Conservation (phyloP, 192 early-diverging fungal genomes). For the Backusella circina region DNA sequence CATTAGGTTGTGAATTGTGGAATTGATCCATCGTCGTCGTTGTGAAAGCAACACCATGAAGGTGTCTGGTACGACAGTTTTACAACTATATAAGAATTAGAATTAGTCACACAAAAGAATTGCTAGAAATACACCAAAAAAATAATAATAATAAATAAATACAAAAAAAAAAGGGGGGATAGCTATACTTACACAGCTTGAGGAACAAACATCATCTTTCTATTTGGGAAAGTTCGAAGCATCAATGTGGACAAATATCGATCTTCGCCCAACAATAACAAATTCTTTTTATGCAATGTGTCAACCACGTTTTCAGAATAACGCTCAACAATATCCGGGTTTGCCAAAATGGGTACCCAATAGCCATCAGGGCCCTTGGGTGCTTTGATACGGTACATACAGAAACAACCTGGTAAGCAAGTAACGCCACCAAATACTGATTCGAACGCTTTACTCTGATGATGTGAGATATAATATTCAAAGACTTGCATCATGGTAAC, state of each 20-base stretch:
- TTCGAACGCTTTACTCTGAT: constrained; percentile 80
- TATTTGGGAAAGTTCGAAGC: constrained; percentile 66
- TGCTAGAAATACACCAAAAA: constrained; percentile 46
- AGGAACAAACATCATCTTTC: constrained; percentile 73
- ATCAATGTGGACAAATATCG: constrained; percentile 74
- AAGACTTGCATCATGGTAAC: constrained; percentile 83
- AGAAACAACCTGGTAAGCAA: constrained; percentile 83
- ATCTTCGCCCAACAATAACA: constrained; percentile 73
- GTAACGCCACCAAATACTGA: constrained; percentile 83
- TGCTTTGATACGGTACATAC: constrained; percentile 83
- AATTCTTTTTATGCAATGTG: constrained; percentile 73
- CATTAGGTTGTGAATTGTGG: constrained; percentile 82
- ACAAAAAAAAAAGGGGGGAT: constrained; percentile 65
- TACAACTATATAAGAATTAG: constrained; percentile 39
- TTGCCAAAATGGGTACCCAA: constrained; percentile 80
- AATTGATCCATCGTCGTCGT: constrained; percentile 89
- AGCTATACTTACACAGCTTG: constrained; percentile 62
- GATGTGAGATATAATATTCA: constrained; percentile 85
- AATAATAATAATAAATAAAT: constrained; percentile 62
- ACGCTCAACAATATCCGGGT: constrained; percentile 78
- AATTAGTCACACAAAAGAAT: constrained; percentile 57
- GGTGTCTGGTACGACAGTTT: constrained; percentile 67
- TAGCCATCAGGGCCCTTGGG: constrained; percentile 71
- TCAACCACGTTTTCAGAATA: constrained; percentile 86
- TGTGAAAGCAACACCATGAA: constrained; percentile 73